Percentiles rank a stretch among this genome's conserved stretches.
Evolutionary conservation across 257 asterid species (phyloP).

Genomic region (Sherardia arvensis): DNA sequence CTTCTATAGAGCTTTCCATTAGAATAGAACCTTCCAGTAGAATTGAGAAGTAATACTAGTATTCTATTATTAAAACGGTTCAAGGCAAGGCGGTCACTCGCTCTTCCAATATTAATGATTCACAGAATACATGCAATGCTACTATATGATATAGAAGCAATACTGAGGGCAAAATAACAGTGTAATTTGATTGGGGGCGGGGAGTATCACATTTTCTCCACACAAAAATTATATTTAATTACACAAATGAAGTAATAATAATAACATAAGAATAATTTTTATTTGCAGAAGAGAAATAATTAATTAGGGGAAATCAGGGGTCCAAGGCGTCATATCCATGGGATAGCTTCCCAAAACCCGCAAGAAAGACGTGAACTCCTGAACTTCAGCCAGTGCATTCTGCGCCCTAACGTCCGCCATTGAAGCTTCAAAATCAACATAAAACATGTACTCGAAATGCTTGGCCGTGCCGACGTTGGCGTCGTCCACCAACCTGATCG

Average conservation of each 20-base stretch:
- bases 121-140: too few relatives aligned
- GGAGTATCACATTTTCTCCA: background rate
- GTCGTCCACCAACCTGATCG: constrained; percentile 56
- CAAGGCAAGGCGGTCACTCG: too few relatives aligned
- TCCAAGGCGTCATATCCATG: constrained; percentile 90
- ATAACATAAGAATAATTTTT: background rate
- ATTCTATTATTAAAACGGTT: too few relatives aligned
- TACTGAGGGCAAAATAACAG: too few relatives aligned
- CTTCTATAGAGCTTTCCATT: too few relatives aligned
- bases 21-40: too few relatives aligned
- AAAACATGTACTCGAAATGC: constrained; percentile 82
- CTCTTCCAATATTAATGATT: too few relatives aligned
- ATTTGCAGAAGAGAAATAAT: background rate
- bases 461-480: constrained; percentile 59
- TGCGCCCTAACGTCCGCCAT: constrained; percentile 89
- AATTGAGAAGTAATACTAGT: too few relatives aligned
- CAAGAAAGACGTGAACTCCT: constrained; percentile 82
- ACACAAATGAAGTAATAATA: background rate
- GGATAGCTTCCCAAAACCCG: constrained; percentile 91
- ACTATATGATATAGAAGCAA: too few relatives aligned
- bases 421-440: constrained; percentile 84
- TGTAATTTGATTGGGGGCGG: too few relatives aligned
- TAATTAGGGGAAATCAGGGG: constrained; percentile 27
- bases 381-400: constrained; percentile 82
- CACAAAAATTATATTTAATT: background rate